Conservation (phyloP, 2,329 filamentous ascomycete species). For the Aspergillus udagawae region DNA sequence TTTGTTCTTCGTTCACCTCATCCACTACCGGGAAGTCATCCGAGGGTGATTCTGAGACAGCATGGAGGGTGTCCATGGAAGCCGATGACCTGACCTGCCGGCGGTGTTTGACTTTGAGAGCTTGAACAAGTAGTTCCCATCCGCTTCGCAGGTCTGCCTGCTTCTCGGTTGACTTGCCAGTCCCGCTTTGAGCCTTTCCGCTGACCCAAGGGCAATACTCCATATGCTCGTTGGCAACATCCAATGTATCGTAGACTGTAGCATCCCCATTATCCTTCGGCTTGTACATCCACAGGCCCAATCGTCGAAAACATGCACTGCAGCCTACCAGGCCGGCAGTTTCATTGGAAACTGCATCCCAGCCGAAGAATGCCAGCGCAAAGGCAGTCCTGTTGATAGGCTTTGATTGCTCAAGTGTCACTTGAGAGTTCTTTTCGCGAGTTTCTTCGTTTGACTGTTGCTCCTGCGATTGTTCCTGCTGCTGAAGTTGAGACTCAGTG, state of each 20-base stretch:
- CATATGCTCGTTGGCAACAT: conserved; percentile 69
- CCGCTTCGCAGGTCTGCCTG: conserved; percentile 36
- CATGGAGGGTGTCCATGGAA: conserved; percentile 23
- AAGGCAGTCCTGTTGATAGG: conserved; percentile 60
- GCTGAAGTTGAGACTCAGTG: conserved; percentile 10
- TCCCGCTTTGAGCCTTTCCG: conserved; percentile 55
- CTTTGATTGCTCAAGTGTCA: conserved; percentile 2
- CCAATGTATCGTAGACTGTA: conserved; percentile 50
- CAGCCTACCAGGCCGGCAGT: conserved; percentile 67
- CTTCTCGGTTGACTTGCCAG: conserved; percentile 27
- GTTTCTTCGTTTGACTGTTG: conserved; percentile 1
- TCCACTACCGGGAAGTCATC: conserved; percentile 23
- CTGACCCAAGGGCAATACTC: conserved; percentile 83
- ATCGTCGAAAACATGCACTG: conserved; percentile 76
- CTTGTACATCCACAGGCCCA: conserved; percentile 93
- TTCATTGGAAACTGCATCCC: conserved; percentile 55
- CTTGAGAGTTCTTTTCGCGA: conserved; percentile 3
- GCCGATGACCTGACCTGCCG: conserved; percentile 25
- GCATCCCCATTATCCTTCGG: conserved; percentile 58
- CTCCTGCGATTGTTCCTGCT: not conserved
- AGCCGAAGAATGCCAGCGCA: conserved; percentile 67
- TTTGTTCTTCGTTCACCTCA: conserved; percentile 39
- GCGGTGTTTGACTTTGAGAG: conserved; percentile 39
- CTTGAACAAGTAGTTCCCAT: conserved; percentile 44
- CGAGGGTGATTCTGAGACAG: conserved; percentile 22